These are phyloP conservation scores for Nicotiana tomentosiformis DNA, from an alignment of 257 asterid species.

Conservation along the genomic window DNA sequence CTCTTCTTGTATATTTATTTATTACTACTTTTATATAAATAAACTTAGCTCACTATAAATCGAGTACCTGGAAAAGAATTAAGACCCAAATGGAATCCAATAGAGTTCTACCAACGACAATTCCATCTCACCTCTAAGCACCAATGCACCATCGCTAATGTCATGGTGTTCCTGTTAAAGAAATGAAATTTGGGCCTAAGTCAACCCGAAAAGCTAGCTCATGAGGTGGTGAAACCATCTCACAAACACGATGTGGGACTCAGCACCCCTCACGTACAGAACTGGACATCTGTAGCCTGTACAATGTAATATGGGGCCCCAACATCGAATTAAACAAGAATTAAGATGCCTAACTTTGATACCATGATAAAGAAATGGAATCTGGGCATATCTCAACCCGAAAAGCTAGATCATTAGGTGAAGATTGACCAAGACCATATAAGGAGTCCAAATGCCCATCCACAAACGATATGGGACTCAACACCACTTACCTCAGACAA, in stretches of 20 bases:
- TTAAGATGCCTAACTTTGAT: not conserved
- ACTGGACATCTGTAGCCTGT: not conserved
- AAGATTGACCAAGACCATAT: not conserved
- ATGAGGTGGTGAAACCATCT: not conserved
- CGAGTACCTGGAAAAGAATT: no score
- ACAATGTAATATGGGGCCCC: not conserved
- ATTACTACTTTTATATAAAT: not conserved
- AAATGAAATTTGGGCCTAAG: not conserved
- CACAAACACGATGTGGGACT: not conserved
- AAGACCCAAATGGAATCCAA: no score
- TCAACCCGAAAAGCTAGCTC: not conserved
- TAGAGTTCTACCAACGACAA: no score
- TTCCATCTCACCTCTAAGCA: no score
- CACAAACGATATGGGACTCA: not conserved
- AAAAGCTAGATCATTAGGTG: not conserved
- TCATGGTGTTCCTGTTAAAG: no score
- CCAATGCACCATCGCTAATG: no score
- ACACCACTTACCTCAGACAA: not conserved
- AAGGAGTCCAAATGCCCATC: not conserved
- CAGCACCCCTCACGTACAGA: not conserved
- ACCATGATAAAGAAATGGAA: not conserved
- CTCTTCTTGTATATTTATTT: not conserved
- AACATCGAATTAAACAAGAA: not conserved
- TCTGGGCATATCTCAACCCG: not conserved
- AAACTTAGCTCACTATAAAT: no score